Conservation (phyloP, 176 grass and related monocot genomes). For the Elymus sibiricus region DNA sequence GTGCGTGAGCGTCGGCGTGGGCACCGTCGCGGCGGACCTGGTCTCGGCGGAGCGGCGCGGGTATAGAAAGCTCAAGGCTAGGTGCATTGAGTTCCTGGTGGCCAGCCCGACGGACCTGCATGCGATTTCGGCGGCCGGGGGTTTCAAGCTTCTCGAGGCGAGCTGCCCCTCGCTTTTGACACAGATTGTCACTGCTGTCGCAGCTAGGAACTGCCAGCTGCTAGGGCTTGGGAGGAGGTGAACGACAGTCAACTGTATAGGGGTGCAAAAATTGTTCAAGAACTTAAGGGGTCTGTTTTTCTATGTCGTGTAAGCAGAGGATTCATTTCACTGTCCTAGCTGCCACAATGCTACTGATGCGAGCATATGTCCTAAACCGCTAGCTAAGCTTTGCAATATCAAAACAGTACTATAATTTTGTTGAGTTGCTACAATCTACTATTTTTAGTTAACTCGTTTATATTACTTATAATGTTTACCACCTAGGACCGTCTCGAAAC, state of each 20-base stretch:
- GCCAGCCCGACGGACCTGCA: constrained; percentile 11
- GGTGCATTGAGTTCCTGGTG: constrained; percentile 41
- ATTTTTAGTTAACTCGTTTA: no score
- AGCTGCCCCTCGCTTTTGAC: not conserved
- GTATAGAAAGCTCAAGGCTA: constrained; percentile 42
- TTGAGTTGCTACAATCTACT: no score
- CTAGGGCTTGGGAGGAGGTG: not conserved
- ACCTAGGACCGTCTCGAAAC: no score
- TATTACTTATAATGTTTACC: no score
- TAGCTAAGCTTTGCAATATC: no score
- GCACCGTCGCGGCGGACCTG: constrained; percentile 28
- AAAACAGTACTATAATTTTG: no score
- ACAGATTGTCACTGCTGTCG: not conserved
- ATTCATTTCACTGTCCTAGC: no score
- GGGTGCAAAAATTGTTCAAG: no score
- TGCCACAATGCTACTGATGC: no score
- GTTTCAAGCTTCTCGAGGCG: not conserved
- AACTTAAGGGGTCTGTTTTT: no score
- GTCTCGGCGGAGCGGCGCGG: constrained; percentile 34
- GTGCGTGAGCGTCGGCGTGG: not conserved
- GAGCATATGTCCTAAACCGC: no score
- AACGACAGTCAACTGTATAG: not conserved
- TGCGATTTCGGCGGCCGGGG: not conserved
- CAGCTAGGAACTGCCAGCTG: not conserved
- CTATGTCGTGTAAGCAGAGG: no score